Conservation (phyloP, 345 rosid species). For the Bruguiera gymnorhiza region DNA sequence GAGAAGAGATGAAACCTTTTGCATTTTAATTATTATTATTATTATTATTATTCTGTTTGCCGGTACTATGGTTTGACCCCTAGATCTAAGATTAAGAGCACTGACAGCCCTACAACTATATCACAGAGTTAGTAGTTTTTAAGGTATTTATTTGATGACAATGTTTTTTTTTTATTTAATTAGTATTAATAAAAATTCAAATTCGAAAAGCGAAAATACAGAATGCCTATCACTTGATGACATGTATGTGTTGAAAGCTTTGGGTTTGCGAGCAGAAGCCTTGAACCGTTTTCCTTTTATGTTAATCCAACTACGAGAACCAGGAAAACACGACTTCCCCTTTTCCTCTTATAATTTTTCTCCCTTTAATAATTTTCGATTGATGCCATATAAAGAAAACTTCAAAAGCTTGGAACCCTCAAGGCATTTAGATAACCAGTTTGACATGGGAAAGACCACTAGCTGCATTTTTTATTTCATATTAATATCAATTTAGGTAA, state of each 20-base stretch:
- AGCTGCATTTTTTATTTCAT: too few relatives aligned
- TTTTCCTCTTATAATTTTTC: conserved; percentile 2
- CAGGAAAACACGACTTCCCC: not conserved
- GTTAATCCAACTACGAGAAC: not conserved
- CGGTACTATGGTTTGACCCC: too few relatives aligned
- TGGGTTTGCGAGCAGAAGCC: not conserved
- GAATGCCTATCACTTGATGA: too few relatives aligned
- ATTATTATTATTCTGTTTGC: too few relatives aligned
- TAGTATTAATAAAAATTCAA: too few relatives aligned
- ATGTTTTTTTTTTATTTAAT: too few relatives aligned
- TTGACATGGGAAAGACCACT: conserved; percentile 1
- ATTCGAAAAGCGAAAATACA: too few relatives aligned
- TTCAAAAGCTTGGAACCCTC: conserved; percentile 9
- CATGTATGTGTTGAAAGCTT: not conserved
- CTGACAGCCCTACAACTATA: conserved; percentile 1
- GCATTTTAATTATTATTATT: too few relatives aligned
- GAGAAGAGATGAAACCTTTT: too few relatives aligned
- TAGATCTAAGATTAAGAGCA: not conserved
- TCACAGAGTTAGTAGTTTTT: not conserved
- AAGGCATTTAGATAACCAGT: conserved; percentile 2
- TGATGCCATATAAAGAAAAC: conserved; percentile 11
- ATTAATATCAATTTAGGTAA: too few relatives aligned
- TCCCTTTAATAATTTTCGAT: not conserved
- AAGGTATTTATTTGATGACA: not conserved
- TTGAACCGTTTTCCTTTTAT: conserved; percentile 1